phyloP scores from a whole-genome alignment of 345 rosid species.

The Lepidium aucheri region DNA sequence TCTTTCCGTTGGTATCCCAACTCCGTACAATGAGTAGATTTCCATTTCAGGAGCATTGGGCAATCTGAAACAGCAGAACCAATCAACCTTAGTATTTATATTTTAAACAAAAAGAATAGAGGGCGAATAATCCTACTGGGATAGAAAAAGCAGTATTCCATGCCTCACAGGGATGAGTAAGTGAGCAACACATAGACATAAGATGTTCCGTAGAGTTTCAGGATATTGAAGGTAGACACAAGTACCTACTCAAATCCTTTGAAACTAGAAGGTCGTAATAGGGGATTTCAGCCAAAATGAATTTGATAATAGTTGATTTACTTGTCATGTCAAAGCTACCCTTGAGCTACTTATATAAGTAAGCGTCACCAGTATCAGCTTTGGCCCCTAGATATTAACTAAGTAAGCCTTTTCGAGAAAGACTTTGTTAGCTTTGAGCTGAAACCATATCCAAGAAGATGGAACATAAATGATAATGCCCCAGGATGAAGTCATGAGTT shows the following conservation, averaged over 20 bases:
- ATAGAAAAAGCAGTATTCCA: background rate
- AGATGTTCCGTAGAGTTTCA: background rate
- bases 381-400: background rate
- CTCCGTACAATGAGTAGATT: constrained; percentile 81
- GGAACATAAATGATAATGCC: background rate
- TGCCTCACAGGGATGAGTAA: background rate
- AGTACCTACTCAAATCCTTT: background rate
- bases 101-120: background rate
- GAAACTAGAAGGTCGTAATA: background rate
- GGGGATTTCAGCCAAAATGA: background rate
- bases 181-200: background rate
- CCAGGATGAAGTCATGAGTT: background rate
- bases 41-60: constrained; percentile 95
- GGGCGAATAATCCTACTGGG: background rate
- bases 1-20: constrained; percentile 92
- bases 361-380: background rate
- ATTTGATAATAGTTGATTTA: background rate
- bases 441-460: background rate
- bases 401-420: background rate
- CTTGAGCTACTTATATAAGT: background rate
- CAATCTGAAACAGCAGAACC: constrained; percentile 47
- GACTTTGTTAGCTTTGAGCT: background rate
- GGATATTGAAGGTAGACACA: background rate
- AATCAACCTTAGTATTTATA: background rate
- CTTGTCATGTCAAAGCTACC: background rate